Conservation (phyloP, 768 basidiomycete species). For the Leccinellum albellum region DNA sequence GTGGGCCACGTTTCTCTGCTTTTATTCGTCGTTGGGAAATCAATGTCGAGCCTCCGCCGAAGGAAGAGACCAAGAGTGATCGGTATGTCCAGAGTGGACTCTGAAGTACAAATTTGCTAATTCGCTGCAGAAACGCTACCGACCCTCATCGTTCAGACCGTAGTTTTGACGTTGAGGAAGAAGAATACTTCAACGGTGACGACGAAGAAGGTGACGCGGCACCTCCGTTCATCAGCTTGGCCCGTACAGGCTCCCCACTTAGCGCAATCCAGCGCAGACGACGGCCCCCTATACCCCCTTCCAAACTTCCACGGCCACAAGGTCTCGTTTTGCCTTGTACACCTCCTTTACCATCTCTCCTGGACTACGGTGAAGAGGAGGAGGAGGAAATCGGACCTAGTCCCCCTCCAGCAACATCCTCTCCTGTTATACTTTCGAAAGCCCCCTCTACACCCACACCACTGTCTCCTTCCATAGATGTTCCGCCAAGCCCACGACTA, state of each 20-base stretch:
- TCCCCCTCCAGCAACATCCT: slow-evolving; percentile 12
- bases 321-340: slow-evolving; percentile 39
- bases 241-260: slow-evolving; percentile 30
- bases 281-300: slow-evolving; percentile 40
- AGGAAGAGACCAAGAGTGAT: slow-evolving; percentile 45
- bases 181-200: slow-evolving; percentile 89
- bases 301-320: slow-evolving; percentile 47
- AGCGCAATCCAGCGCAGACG: slow-evolving; percentile 58
- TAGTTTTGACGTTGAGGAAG: slow-evolving; percentile 72
- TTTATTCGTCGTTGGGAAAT: slow-evolving; percentile 87
- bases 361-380: slow-evolving; percentile 73
- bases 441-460: slow-evolving; percentile 17
- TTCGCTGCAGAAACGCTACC: slow-evolving; percentile 35
- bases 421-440: slow-evolving; percentile 14
- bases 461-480: slow-evolving; percentile 32
- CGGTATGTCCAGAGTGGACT: slow-evolving; percentile 38
- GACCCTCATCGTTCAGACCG: slow-evolving; percentile 42
- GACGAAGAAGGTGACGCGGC: slow-evolving; percentile 67
- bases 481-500: slow-evolving; percentile 37
- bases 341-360: slow-evolving; percentile 55
- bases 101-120: slow-evolving; percentile 6
- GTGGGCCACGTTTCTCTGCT: slow-evolving; percentile 62
- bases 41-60: slow-evolving; percentile 77
- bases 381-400: slow-evolving; percentile 35
- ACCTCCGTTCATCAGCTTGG: slow-evolving; percentile 30